phyloP scores from a whole-genome alignment of 768 basidiomycete species.

The Trametopsis cervina region DNA sequence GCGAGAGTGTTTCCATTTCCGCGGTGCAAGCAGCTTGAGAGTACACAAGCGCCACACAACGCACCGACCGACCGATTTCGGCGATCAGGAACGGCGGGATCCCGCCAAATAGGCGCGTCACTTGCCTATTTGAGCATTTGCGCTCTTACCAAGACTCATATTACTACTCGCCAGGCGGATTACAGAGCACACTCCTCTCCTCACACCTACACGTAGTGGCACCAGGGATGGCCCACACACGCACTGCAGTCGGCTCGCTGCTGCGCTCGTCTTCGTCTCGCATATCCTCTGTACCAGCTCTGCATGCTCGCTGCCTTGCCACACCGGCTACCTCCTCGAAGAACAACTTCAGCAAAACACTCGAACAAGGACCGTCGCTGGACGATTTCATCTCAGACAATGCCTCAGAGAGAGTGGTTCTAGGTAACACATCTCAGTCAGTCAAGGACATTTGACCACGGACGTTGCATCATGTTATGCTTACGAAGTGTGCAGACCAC shows the following conservation, averaged over 20 bases:
- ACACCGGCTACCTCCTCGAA: constrained; percentile 40
- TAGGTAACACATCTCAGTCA: constrained; percentile 68
- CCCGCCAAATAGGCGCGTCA: too few species aligned
- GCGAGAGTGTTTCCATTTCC: constrained; percentile 75
- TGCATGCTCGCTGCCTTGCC: constrained; percentile 37
- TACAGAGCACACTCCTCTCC: too few species aligned
- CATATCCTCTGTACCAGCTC: background rate
- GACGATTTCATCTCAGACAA: constrained; percentile 77
- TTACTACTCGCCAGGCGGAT: too few species aligned
- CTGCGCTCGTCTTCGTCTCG: constrained; percentile 7
- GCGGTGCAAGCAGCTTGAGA: background rate
- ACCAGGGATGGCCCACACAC: background rate
- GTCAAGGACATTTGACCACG: constrained; percentile 17
- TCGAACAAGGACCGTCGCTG: constrained; percentile 65
- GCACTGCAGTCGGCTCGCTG: background rate
- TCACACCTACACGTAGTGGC: too few species aligned
- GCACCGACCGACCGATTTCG: background rate
- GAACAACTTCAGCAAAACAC: constrained; percentile 39
- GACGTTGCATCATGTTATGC: constrained; percentile 4
- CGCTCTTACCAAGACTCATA: background rate
- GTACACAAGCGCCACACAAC: background rate
- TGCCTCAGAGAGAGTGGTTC: constrained; percentile 49
- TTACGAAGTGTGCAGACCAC: constrained; percentile 45
- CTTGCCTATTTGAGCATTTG: background rate
- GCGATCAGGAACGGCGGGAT: background rate